phyloP scores from a whole-genome alignment of 2,329 filamentous ascomycete species.

The Thielaviopsis euricoi region DNA sequence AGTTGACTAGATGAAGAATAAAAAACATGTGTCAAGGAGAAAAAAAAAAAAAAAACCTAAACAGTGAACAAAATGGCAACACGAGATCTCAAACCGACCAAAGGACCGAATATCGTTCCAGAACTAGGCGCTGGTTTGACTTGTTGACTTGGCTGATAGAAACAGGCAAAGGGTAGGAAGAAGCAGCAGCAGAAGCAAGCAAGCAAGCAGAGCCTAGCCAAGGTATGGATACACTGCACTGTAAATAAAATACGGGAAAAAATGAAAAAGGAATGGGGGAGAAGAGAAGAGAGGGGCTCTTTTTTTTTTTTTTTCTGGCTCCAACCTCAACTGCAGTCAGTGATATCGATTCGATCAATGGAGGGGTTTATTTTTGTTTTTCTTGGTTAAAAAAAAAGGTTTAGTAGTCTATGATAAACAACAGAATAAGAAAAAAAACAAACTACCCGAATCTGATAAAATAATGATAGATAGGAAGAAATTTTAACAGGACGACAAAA shows the following conservation, averaged over 20 bases:
- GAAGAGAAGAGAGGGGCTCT: not conserved
- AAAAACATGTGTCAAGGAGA: not conserved
- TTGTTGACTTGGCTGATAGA: not conserved
- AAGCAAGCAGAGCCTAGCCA: not conserved
- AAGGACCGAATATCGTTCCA: not conserved
- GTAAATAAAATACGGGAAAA: not conserved
- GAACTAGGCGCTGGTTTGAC: not conserved
- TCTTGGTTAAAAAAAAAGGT: not conserved
- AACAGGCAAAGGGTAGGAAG: not conserved
- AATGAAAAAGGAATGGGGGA: not conserved
- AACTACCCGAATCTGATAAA: not conserved
- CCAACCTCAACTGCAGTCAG: not conserved
- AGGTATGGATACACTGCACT: not conserved
- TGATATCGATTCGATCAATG: not conserved
- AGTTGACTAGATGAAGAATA: not conserved
- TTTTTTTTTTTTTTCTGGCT: not conserved
- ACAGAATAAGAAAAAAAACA: not conserved
- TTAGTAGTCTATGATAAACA: not conserved
- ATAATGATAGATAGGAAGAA: not conserved
- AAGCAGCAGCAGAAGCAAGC: not conserved
- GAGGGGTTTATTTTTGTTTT: not conserved
- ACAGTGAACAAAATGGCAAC: not conserved
- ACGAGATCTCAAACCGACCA: not conserved
- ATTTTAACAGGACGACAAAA: too few relatives aligned
- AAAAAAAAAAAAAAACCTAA: not conserved